phyloP scores from a whole-genome alignment of 2,329 filamentous ascomycete species.

The Dactylellina sp. region DNA sequence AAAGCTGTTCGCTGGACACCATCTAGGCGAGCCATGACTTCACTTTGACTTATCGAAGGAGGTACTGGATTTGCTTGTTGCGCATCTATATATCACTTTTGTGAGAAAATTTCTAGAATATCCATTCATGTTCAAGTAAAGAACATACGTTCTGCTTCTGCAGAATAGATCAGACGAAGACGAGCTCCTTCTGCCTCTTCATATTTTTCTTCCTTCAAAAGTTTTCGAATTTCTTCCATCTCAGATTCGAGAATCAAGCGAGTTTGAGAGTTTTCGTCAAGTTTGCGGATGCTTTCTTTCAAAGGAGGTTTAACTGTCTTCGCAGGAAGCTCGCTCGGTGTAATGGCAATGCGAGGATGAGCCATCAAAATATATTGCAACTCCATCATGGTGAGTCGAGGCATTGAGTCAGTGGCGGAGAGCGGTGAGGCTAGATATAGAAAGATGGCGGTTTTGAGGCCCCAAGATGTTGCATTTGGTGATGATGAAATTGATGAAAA shows the following conservation, averaged over 20 bases:
- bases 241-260: slow-evolving; percentile 32
- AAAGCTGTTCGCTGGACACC: slow-evolving; percentile 8
- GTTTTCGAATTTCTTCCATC: slow-evolving; percentile 14
- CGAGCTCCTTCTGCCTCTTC: slow-evolving; percentile 25
- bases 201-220: slow-evolving; percentile 16
- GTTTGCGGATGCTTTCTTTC: slow-evolving; percentile 15
- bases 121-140: background rate
- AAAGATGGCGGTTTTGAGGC: no score
- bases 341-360: background rate
- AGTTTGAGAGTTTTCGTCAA: slow-evolving; percentile 17
- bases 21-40: slow-evolving; percentile 15
- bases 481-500: background rate
- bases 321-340: slow-evolving; percentile 4
- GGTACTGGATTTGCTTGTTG: background rate
- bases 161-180: slow-evolving; percentile 22
- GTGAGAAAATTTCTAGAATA: background rate
- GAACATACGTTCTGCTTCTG: slow-evolving; percentile 45
- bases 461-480: no score
- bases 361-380: slow-evolving; percentile 6
- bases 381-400: slow-evolving; percentile 12
- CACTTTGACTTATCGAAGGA: background rate
- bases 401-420: background rate
- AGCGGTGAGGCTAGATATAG: no score
- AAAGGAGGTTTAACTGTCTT: slow-evolving; percentile 4
- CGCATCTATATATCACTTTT: slow-evolving; percentile 2